A percentile compares a stretch with the other conserved stretches of the same genome.
Conservation (phyloP, 805 yeast genomes). For the Lachancea cidri region DNA sequence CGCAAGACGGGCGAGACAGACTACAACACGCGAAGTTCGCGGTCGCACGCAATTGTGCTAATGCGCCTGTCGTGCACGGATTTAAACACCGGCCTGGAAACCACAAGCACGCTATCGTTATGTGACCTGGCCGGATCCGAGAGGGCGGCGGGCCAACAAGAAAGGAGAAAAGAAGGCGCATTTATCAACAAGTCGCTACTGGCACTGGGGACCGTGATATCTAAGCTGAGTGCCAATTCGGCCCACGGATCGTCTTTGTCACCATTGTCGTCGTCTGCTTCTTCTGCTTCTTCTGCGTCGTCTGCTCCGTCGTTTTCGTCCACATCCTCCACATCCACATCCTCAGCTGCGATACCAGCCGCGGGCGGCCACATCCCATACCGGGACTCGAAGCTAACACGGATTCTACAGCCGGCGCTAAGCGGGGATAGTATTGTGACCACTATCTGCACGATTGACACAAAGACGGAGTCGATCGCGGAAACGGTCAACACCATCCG, state of each 20-base stretch:
- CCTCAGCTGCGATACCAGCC: conserved; percentile 6
- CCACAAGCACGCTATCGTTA: conserved; percentile 62
- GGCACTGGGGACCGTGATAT: conserved; percentile 89
- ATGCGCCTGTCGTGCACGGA: conserved; percentile 50
- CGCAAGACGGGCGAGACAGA: conserved; percentile 87
- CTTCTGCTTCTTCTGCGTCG: no score
- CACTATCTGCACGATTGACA: conserved; percentile 80
- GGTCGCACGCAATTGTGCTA: conserved; percentile 88
- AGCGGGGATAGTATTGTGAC: conserved; percentile 82
- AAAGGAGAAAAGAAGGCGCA: conserved; percentile 89
- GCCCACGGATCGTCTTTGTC: conserved; percentile 17
- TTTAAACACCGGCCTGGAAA: conserved; percentile 34
- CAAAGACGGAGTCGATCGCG: conserved; percentile 52
- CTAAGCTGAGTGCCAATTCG: conserved; percentile 52
- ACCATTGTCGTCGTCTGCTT: no score
- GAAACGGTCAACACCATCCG: conserved; percentile 85
- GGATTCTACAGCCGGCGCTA: conserved; percentile 86
- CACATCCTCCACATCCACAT: conserved; percentile 21
- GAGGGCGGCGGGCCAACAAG: conserved; percentile 58
- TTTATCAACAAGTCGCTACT: conserved; percentile 86
- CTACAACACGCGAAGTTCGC: conserved; percentile 77
- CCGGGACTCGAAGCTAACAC: conserved; percentile 86
- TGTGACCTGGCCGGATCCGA: conserved; percentile 99
- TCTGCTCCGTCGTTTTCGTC: conserved; percentile 17
- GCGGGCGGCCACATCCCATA: conserved; percentile 73